Conservation (phyloP, 2,329 filamentous ascomycete genomes). For the Exophiala mesophila region DNA sequence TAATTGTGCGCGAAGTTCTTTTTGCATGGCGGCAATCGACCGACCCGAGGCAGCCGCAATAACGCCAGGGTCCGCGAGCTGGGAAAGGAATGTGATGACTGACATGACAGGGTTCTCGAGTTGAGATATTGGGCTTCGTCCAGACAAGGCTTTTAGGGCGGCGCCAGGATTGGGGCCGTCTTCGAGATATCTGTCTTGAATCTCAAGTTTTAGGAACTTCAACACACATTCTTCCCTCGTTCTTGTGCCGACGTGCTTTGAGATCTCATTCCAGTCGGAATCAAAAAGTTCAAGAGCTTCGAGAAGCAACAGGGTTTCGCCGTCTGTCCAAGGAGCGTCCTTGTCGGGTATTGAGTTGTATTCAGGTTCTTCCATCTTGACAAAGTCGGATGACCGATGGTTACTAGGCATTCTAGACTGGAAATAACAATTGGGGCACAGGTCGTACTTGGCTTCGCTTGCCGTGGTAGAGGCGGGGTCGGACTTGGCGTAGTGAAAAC, state of each 20-base stretch:
- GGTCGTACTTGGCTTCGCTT: slow-evolving; percentile 67
- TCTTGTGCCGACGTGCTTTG: slow-evolving; percentile 84
- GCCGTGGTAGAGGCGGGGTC: slow-evolving; percentile 55
- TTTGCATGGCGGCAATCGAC: slow-evolving; percentile 80
- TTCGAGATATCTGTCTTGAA: slow-evolving; percentile 95
- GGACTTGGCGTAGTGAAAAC: slow-evolving; percentile 66
- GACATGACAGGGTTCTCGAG: slow-evolving; percentile 96
- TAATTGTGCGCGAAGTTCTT: slow-evolving; percentile 71
- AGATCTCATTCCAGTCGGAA: slow-evolving; percentile 90
- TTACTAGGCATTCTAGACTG: slow-evolving; percentile 78
- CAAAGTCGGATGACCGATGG: slow-evolving; percentile 74
- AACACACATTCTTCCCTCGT: slow-evolving; percentile 94
- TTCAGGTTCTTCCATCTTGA: slow-evolving; percentile 81
- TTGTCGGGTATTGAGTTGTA: slow-evolving; percentile 75
- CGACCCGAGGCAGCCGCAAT: slow-evolving; percentile 86
- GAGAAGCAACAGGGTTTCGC: slow-evolving; percentile 80
- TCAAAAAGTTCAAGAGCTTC: slow-evolving; percentile 91
- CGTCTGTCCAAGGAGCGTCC: slow-evolving; percentile 85
- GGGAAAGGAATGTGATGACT: slow-evolving; percentile 88
- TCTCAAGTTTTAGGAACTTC: slow-evolving; percentile 92
- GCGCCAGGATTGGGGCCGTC: slow-evolving; percentile 62
- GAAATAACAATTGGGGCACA: slow-evolving; percentile 87
- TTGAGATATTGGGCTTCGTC: slow-evolving; percentile 82
- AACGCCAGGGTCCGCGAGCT: slow-evolving; percentile 81
- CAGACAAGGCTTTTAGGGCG: slow-evolving; percentile 65